These are phyloP conservation scores for Paragyromitra xinjiangensis DNA, from an alignment of 495 filamentous ascomycete species.

Conservation along the genomic window DNA sequence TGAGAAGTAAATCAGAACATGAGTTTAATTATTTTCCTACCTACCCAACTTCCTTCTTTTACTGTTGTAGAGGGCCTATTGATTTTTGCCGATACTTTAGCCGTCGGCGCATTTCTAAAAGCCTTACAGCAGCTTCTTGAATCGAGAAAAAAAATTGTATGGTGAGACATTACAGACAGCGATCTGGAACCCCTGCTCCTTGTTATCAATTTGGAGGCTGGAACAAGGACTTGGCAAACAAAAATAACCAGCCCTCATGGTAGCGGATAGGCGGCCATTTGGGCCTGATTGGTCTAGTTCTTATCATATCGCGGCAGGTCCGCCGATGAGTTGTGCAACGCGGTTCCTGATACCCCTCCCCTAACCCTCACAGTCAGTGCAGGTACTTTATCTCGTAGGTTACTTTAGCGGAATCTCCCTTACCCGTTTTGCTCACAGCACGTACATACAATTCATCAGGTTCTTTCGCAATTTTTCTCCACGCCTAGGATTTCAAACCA, in stretches of 20 bases:
- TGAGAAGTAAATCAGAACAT: neutral
- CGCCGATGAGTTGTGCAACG: conserved; percentile 14
- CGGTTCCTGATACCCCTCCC: conserved; percentile 21
- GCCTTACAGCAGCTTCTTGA: neutral
- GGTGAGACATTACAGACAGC: conserved; percentile 18
- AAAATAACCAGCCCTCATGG: conserved; percentile 10
- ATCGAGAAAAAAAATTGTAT: conserved; percentile 8
- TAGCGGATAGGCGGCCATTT: conserved; percentile 30
- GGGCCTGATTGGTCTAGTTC: conserved; percentile 24
- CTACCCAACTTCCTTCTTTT: neutral
- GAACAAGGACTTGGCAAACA: conserved; percentile 8
- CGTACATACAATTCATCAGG: neutral
- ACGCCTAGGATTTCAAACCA: neutral
- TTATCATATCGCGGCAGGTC: conserved; percentile 42
- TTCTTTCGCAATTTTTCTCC: conserved; percentile 10
- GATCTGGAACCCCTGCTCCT: neutral
- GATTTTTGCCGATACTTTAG: neutral
- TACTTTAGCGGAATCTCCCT: neutral
- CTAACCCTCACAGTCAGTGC: conserved; percentile 28
- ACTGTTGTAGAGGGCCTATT: neutral
- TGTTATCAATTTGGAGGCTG: conserved; percentile 27
- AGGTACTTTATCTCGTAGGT: neutral
- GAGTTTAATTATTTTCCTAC: neutral
- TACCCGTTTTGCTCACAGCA: conserved; percentile 17
- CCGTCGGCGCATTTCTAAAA: neutral